Conservation (phyloP, 1,284 basidiomycete genomes). For the Cryptococcus depauperatus region DNA sequence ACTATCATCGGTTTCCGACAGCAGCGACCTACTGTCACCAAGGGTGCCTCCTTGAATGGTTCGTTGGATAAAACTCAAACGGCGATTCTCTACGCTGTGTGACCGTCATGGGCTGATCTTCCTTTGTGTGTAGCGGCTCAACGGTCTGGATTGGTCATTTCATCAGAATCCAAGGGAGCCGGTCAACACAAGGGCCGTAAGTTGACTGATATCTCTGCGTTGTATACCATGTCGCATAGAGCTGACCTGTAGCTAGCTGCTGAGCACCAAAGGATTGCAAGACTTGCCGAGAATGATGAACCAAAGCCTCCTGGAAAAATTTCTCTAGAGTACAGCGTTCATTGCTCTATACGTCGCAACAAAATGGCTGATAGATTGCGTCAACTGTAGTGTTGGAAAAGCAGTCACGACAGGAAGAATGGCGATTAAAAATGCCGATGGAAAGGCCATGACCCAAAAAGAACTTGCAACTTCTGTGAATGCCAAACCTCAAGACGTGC, state of each 20-base stretch:
- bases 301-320: constrained; percentile 90
- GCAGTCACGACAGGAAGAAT: constrained; percentile 77
- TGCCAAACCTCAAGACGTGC: constrained; percentile 45
- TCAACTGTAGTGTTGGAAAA: constrained; percentile 48
- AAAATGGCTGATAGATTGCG: not conserved
- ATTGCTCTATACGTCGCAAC: not conserved
- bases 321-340: constrained; percentile 31
- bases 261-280: constrained; percentile 88
- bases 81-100: too few species aligned
- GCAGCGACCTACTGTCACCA: constrained; percentile 25
- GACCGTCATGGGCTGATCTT: too few species aligned
- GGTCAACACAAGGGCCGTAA: constrained; percentile 31
- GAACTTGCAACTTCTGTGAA: constrained; percentile 67
- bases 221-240: constrained; percentile 10
- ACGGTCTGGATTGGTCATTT: constrained; percentile 45
- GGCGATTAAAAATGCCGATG: constrained; percentile 47
- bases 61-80: too few species aligned
- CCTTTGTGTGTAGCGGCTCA: constrained; percentile 41
- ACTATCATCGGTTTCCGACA: constrained; percentile 32
- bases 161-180: constrained; percentile 46
- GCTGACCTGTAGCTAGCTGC: constrained; percentile 53
- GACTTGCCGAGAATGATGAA: constrained; percentile 91
- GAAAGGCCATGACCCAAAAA: constrained; percentile 63
- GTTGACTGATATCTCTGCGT: constrained; percentile 15
- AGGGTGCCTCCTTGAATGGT: constrained; percentile 37